phyloP scores from a whole-genome alignment of 1,284 basidiomycete species.

The Peniophora sp. region DNA sequence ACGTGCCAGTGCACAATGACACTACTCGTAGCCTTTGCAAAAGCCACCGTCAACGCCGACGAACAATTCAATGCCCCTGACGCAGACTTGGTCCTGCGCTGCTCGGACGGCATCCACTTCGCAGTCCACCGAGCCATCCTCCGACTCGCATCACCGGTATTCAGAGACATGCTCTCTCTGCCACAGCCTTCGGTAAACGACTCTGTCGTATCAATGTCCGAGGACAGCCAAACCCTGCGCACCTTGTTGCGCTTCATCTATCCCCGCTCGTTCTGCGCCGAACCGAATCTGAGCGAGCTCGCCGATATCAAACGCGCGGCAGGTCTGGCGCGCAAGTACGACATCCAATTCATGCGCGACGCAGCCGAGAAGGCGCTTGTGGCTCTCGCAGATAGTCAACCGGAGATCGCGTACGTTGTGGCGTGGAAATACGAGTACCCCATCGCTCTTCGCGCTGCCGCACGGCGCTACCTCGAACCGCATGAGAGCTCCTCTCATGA shows the following conservation, averaged over 20 bases:
- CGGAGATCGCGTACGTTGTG: background rate
- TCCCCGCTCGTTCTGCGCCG: background rate
- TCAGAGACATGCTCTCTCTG: background rate
- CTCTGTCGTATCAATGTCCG: background rate
- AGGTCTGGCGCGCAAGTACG: background rate
- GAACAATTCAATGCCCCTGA: background rate
- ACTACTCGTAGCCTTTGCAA: no score
- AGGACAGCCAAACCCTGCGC: background rate
- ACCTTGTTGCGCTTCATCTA: background rate
- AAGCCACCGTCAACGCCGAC: no score
- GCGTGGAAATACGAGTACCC: background rate
- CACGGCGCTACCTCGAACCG: background rate
- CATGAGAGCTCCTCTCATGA: no score
- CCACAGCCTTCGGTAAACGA: background rate
- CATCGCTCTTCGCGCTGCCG: background rate
- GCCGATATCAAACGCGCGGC: background rate
- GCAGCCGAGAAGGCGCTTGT: background rate
- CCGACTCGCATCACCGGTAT: background rate
- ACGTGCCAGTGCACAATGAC: no score
- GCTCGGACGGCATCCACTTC: background rate
- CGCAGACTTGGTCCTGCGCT: background rate
- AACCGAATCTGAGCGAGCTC: background rate
- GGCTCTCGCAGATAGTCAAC: background rate
- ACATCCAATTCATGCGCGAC: background rate
- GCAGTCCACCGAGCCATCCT: background rate